phyloP scores from a whole-genome alignment of 2,329 filamentous ascomycete species.

The Cladophialophora exuberans region DNA sequence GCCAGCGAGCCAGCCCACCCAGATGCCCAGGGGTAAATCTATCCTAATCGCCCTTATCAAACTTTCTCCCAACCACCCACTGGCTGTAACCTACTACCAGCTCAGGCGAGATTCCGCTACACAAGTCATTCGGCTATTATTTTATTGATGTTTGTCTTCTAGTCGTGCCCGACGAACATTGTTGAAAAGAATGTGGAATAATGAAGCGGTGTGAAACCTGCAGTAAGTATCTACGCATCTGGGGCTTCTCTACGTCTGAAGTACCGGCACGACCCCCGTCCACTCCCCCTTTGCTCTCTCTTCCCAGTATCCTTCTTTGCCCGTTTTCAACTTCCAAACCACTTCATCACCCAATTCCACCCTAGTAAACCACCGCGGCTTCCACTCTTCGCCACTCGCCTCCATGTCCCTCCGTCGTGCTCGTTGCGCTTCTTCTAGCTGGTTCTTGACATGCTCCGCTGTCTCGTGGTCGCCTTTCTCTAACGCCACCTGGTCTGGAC shows the following conservation, averaged over 20 bases:
- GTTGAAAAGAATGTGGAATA: too few species aligned
- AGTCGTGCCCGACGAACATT: neutral
- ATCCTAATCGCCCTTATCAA: neutral
- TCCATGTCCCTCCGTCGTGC: slow-evolving; percentile 75
- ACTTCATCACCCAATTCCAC: slow-evolving; percentile 59
- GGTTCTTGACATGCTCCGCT: slow-evolving; percentile 81
- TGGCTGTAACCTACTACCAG: too few species aligned
- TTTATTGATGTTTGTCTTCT: neutral
- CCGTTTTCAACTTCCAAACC: slow-evolving; percentile 73
- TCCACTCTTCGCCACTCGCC: slow-evolving; percentile 70
- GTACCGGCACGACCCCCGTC: slow-evolving; percentile 61
- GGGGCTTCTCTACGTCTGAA: slow-evolving; percentile 48
- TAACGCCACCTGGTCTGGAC: slow-evolving; percentile 84
- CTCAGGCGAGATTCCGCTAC: neutral
- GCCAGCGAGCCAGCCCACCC: too few species aligned
- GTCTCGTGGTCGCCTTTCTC: slow-evolving; percentile 81
- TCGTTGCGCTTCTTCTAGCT: slow-evolving; percentile 84
- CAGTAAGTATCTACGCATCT: too few species aligned
- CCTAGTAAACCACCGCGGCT: slow-evolving; percentile 82
- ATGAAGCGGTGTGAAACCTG: too few species aligned
- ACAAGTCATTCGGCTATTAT: neutral
- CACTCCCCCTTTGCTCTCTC: slow-evolving; percentile 71
- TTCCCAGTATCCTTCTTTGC: slow-evolving; percentile 94
- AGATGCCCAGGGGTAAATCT: neutral
- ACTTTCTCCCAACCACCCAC: neutral